A percentile compares a stretch with the other conserved stretches of the same genome.
Evolutionary conservation across 2,329 filamentous ascomycete species (phyloP).

Genomic region (Neofusicoccum cordaticola): DNA sequence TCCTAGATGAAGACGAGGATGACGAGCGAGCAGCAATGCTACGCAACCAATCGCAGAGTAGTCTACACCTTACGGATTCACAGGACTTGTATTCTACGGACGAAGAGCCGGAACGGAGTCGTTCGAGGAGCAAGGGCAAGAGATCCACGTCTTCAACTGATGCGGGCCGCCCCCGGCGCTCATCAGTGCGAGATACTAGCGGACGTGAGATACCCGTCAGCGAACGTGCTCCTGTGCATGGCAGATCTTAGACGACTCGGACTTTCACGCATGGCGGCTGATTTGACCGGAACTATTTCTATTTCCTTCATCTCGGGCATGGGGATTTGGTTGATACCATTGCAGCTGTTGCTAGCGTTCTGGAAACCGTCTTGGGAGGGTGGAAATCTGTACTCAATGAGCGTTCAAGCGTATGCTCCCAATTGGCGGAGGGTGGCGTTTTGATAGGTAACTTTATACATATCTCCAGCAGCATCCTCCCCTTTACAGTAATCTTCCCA

Average conservation of each 20-base stretch:
- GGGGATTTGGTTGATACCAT: conserved; percentile 2
- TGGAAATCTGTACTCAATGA: conserved; percentile 9
- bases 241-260: not conserved
- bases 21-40: conserved; percentile 62
- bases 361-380: not conserved
- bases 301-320: not conserved
- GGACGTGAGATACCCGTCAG: conserved; percentile 43
- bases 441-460: not conserved
- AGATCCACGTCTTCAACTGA: conserved; percentile 1
- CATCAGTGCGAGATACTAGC: conserved; percentile 35
- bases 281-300: not conserved
- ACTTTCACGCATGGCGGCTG: not conserved
- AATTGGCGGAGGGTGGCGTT: not conserved
- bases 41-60: conserved; percentile 35
- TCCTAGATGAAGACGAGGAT: conserved; percentile 56
- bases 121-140: not conserved
- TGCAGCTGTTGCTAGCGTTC: not conserved
- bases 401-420: conserved; percentile 3
- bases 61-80: conserved; percentile 19
- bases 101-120: conserved; percentile 20
- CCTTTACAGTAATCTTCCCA: not conserved
- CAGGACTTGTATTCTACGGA: conserved; percentile 31
- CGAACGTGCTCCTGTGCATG: conserved; percentile 40
- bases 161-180: conserved; percentile 2
- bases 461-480: not conserved